phyloP scores from a whole-genome alignment of 495 filamentous ascomycete genomes.

The Astrocystis sublimbata region DNA sequence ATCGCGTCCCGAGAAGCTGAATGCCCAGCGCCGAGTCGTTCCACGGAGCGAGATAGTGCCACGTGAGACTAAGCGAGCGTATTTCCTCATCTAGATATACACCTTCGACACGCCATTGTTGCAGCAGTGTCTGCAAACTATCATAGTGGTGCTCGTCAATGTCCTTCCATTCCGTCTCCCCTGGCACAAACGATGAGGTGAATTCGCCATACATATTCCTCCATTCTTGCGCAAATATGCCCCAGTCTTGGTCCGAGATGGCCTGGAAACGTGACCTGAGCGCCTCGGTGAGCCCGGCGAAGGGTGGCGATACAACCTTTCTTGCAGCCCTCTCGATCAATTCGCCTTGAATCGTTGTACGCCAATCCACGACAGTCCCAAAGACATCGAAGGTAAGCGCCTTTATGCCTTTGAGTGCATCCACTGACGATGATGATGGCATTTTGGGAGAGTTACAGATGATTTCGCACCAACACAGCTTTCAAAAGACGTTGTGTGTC shows the following conservation, averaged over 20 bases:
- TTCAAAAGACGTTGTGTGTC: neutral
- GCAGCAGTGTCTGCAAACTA: constrained; percentile 58
- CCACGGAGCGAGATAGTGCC: constrained; percentile 75
- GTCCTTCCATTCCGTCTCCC: constrained; percentile 46
- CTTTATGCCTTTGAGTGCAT: constrained; percentile 32
- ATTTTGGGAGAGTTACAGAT: neutral
- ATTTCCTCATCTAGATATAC: constrained; percentile 63
- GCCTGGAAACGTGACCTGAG: constrained; percentile 48
- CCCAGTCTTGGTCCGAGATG: constrained; percentile 61
- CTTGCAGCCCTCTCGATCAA: constrained; percentile 51
- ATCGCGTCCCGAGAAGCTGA: constrained; percentile 51
- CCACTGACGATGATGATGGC: neutral
- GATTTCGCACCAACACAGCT: neutral
- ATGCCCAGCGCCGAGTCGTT: constrained; percentile 62
- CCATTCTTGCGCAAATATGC: constrained; percentile 66
- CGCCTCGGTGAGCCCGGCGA: constrained; percentile 43
- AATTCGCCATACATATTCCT: constrained; percentile 62
- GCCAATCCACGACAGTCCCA: constrained; percentile 78
- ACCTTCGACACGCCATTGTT: constrained; percentile 51
- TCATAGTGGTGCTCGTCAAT: constrained; percentile 70
- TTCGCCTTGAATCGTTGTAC: constrained; percentile 57
- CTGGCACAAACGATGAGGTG: constrained; percentile 55
- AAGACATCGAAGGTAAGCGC: constrained; percentile 65
- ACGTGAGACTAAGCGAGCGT: constrained; percentile 57
- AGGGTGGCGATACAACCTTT: constrained; percentile 38